These are phyloP conservation scores for Suillus decipiens DNA, from an alignment of 768 basidiomycete species.

Conservation along the genomic window DNA sequence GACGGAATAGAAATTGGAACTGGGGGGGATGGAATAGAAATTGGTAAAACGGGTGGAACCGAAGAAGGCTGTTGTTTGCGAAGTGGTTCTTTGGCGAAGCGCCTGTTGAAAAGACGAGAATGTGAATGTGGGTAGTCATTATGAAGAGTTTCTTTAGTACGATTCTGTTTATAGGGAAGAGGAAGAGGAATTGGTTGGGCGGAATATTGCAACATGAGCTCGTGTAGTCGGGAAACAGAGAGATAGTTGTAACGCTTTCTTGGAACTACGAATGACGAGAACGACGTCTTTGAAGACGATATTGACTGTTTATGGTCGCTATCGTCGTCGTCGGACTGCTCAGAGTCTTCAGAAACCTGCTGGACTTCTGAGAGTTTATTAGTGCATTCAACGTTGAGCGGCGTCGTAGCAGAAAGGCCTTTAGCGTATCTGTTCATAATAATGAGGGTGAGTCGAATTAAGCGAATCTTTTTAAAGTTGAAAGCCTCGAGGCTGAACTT, in stretches of 20 bases:
- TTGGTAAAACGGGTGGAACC: slow-evolving; percentile 14
- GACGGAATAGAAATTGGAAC: slow-evolving; percentile 30
- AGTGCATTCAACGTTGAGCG: slow-evolving; percentile 41
- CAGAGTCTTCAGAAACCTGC: slow-evolving; percentile 32
- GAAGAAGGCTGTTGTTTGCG: slow-evolving; percentile 17
- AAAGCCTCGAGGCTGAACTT: slow-evolving; percentile 14
- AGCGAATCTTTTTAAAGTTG: too few species aligned
- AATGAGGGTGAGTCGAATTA: not conserved
- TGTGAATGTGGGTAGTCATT: slow-evolving; percentile 27
- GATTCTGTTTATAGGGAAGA: slow-evolving; percentile 30
- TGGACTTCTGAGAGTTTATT: slow-evolving; percentile 49
- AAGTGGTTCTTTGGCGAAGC: slow-evolving; percentile 33
- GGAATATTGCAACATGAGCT: slow-evolving; percentile 62
- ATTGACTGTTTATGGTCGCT: not conserved
- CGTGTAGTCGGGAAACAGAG: slow-evolving; percentile 29
- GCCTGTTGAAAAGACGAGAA: slow-evolving; percentile 37
- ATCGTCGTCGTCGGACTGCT: slow-evolving; percentile 6
- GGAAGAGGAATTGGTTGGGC: slow-evolving; percentile 36
- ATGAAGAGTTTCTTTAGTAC: slow-evolving; percentile 27
- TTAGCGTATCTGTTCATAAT: slow-evolving; percentile 18
- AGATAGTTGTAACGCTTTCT: slow-evolving; percentile 31
- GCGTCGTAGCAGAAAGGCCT: slow-evolving; percentile 27
- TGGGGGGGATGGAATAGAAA: slow-evolving; percentile 32
- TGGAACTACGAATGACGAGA: slow-evolving; percentile 37
- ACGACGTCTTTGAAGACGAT: slow-evolving; percentile 45